A percentile compares a stretch with the other conserved stretches of the same genome.
Evolutionary conservation across 2,329 filamentous ascomycete genomes (phyloP).

Genomic region (Aspergillus glaucus): DNA sequence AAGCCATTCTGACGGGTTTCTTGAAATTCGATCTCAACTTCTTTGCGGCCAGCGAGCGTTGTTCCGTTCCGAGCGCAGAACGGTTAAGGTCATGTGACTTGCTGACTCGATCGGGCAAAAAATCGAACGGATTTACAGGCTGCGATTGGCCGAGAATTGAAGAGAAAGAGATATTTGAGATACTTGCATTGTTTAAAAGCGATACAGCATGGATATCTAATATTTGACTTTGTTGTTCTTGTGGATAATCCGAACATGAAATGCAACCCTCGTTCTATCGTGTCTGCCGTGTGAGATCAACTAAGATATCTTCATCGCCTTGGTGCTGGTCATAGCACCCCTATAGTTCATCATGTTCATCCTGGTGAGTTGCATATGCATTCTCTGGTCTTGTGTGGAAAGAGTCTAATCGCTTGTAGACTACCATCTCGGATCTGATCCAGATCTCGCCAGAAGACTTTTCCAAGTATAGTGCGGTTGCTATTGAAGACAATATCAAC

Average conservation of each 20-base stretch:
- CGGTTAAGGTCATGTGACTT: conserved; percentile 10
- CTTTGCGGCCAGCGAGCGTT: conserved; percentile 7
- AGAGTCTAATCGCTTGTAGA: conserved; percentile 47
- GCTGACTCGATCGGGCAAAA: neutral
- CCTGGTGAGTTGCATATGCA: conserved; percentile 35
- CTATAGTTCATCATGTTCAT: conserved; percentile 41
- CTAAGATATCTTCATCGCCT: neutral
- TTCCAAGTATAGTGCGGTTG: conserved; percentile 68
- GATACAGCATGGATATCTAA: neutral
- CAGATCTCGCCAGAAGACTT: conserved; percentile 89
- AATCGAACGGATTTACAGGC: conserved; percentile 8
- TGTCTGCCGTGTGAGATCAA: conserved; percentile 3
- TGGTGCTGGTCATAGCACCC: neutral
- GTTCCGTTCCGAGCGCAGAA: conserved; percentile 16
- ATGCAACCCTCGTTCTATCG: conserved; percentile 2
- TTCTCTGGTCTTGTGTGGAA: conserved; percentile 9
- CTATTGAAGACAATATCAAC: conserved; percentile 95
- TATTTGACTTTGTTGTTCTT: neutral
- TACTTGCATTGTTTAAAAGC: neutral
- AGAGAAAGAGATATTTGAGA: neutral
- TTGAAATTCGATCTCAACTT: neutral
- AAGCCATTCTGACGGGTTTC: conserved; percentile 15
- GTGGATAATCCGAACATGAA: conserved; percentile 11
- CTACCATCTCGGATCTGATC: conserved; percentile 88
- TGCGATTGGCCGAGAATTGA: conserved; percentile 14